Evolutionary conservation across 2,329 filamentous ascomycete genomes (phyloP), one percentile per base, ranked within the genome.

Genomic region (Lachnellula suecica): DNA sequence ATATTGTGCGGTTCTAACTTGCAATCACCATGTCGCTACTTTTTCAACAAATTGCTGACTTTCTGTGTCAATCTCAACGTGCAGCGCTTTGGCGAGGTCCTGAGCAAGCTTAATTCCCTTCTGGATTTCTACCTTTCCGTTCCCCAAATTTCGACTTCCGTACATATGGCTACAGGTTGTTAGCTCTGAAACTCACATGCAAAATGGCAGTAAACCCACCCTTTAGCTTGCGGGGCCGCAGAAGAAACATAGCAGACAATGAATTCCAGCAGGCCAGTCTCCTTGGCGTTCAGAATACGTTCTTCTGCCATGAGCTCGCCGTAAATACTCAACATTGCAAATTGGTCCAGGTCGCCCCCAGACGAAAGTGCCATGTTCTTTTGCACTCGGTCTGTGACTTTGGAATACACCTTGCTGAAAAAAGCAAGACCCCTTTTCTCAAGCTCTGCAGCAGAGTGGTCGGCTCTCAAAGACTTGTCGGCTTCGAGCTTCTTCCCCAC

Each of bases 241-340:
- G 23, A n/a, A 10, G 7, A 13, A 2, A 49, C 47, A 44, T 40
- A 49, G 37, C 38, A 44, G 3, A 27, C 47, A 7, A 49, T 22
- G 29, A 44, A 49, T 40, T 49, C 47, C 40, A 49, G 4, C 47
- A 44, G 19, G 7, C 38, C 24, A 38, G 38, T 49, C 27, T 49
- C 47, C 24, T 35, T 42, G 20, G 47, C 47, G 27, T 49, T 25
- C 40, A 49, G 9, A 17, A 49, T 44, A 10, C 47, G 11, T 20
- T 37, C 38, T 25, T 44, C 47, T 4, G 27, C 38, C 47, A 49
- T 49, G 15, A 42, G 29, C 24, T 49, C 47, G 20, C 47, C 47
- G 42, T 44, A 44, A 25, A 44, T 25, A 15, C 41, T 44, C 19
- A 44, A 17, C 23, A 44, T 44, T 10, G 41, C 41, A 20, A 44